phyloP scores from a whole-genome alignment of 1,284 basidiomycete genomes.

The Mycosarcoma maydis region DNA sequence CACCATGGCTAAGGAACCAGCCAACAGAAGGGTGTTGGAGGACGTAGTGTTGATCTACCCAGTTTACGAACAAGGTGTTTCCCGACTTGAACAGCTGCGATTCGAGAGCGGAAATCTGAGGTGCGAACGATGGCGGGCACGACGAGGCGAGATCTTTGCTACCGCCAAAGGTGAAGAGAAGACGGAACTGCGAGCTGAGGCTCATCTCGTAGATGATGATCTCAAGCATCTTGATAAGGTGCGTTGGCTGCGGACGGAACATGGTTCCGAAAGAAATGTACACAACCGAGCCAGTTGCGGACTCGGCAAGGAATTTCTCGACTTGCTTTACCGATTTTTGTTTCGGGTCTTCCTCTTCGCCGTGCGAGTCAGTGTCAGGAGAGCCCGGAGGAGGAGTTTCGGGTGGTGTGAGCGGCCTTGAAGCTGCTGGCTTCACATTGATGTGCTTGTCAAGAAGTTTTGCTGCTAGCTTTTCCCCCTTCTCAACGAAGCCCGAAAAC shows the following conservation, averaged over 20 bases:
- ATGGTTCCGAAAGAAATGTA: conserved; percentile 16
- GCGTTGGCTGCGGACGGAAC: conserved; percentile 7
- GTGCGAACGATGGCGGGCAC: not conserved
- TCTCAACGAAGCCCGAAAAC: conserved; percentile 3
- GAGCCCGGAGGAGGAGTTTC: not conserved
- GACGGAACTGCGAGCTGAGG: not conserved
- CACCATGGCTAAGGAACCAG: conserved; percentile 15
- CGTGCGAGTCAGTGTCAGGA: not conserved
- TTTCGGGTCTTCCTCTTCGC: not conserved
- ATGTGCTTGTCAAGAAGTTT: not conserved
- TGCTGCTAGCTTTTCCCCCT: not conserved
- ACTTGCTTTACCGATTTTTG: not conserved
- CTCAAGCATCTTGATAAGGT: conserved; percentile 12
- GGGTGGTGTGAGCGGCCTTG: not conserved
- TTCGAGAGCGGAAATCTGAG: not conserved
- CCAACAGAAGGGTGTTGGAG: conserved; percentile 8
- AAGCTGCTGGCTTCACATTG: not conserved
- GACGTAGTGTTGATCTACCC: conserved; percentile 7
- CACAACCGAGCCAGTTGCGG: conserved; percentile 1
- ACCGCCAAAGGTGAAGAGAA: conserved; percentile 8
- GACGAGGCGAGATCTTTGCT: conserved; percentile 8
- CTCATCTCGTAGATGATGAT: conserved; percentile 5
- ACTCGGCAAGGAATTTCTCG: not conserved
- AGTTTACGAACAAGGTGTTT: not conserved
- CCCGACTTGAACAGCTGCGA: not conserved